These are phyloP conservation scores for Chaetomiaceae sp. DNA, from an alignment of 2,329 filamentous ascomycete genomes.

Conservation along the genomic window DNA sequence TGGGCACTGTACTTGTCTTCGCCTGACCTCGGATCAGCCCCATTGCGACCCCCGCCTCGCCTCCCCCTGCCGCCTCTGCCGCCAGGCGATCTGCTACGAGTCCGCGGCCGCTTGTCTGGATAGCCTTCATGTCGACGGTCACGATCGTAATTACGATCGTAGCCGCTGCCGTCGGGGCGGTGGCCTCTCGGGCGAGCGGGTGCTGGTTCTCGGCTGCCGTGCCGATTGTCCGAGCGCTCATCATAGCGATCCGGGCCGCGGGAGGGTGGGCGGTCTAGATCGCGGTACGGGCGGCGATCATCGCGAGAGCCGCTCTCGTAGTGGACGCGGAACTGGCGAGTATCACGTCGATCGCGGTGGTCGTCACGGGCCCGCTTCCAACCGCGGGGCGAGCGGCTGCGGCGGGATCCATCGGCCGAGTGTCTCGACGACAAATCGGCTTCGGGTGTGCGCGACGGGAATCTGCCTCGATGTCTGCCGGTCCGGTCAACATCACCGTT, in stretches of 20 bases:
- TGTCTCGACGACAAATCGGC: conserved; percentile 39
- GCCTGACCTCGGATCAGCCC: conserved; percentile 30
- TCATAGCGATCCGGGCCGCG: conserved; percentile 41
- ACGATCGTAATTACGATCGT: conserved; percentile 35
- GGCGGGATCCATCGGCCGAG: conserved; percentile 15
- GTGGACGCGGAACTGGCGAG: conserved; percentile 56
- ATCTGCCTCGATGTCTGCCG: conserved; percentile 70
- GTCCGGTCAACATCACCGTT: conserved; percentile 80
- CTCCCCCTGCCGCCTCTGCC: conserved; percentile 29
- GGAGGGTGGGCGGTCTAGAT: conserved; percentile 50
- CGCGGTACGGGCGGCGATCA: conserved; percentile 45
- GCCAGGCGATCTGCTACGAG: conserved; percentile 29
- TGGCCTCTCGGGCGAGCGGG: conserved; percentile 22
- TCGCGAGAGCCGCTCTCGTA: conserved; percentile 55
- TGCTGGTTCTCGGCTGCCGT: conserved; percentile 39
- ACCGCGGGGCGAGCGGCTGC: conserved; percentile 56
- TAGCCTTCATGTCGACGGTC: conserved; percentile 30
- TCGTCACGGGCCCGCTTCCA: conserved; percentile 65
- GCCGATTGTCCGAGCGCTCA: conserved; percentile 50
- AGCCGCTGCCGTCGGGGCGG: conserved; percentile 37
- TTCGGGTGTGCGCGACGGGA: conserved; percentile 55
- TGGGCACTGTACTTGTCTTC: conserved; percentile 44
- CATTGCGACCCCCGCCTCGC: conserved; percentile 30
- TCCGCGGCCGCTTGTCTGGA: conserved; percentile 31
- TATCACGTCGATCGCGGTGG: conserved; percentile 48